Evolutionary conservation across 306 rosid species (phyloP).

Genomic region (Neltuma alba): DNA sequence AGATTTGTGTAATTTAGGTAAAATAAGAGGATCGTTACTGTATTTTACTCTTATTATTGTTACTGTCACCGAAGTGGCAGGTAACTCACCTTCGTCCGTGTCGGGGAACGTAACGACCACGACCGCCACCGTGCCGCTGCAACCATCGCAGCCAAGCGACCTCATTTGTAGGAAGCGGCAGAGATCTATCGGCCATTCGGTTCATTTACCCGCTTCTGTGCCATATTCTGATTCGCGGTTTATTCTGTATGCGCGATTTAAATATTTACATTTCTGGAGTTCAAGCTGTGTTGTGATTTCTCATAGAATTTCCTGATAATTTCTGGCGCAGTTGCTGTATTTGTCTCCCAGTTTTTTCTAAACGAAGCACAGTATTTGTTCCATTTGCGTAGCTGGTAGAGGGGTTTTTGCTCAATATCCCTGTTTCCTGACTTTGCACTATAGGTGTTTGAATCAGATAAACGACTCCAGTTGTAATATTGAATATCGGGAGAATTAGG

Average conservation of each 20-base stretch:
- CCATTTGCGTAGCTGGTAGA: conserved; percentile 21
- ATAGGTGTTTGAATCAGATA: conserved; percentile 31
- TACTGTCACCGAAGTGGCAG: neutral
- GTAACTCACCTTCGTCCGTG: conserved; percentile 24
- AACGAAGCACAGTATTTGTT: neutral
- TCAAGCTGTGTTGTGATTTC: conserved; percentile 33
- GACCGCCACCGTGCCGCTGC: conserved; percentile 43
- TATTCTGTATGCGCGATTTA: conserved; percentile 12
- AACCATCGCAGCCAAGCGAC: conserved; percentile 36
- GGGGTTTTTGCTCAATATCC: conserved; percentile 39
- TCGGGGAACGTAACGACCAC: conserved; percentile 28
- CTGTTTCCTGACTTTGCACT: conserved; percentile 29
- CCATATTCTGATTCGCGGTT: conserved; percentile 29
- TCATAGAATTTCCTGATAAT: conserved; percentile 25
- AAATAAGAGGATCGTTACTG: too few relatives aligned
- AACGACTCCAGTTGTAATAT: conserved; percentile 24
- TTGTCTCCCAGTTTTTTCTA: neutral
- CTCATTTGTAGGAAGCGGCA: conserved; percentile 28
- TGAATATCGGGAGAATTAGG: conserved; percentile 31
- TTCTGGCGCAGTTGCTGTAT: conserved; percentile 17
- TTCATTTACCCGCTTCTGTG: conserved; percentile 10
- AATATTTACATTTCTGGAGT: conserved; percentile 28
- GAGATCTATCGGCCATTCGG: conserved; percentile 43
- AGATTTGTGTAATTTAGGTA: too few relatives aligned
- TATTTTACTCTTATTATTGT: neutral